Conservation (phyloP, 768 basidiomycete species). For the Suillus ampliporus region DNA sequence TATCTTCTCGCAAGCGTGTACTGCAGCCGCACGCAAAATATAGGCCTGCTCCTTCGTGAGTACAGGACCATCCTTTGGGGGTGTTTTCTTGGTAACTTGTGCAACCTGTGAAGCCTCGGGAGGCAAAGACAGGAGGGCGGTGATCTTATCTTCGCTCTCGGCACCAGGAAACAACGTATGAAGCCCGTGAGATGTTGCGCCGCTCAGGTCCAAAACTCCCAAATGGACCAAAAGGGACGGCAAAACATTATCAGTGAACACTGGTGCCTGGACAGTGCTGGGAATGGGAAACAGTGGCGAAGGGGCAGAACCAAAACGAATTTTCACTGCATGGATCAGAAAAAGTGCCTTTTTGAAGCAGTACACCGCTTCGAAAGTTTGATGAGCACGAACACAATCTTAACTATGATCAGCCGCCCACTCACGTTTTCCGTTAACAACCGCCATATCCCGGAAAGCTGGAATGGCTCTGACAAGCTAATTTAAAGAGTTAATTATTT, state of each 20-base stretch:
- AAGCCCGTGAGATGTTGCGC: slow-evolving; percentile 45
- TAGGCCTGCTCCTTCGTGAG: slow-evolving; percentile 69
- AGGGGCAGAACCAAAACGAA: slow-evolving; percentile 66
- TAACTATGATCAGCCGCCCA: slow-evolving; percentile 18
- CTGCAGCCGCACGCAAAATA: slow-evolving; percentile 76
- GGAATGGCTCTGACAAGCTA: slow-evolving; percentile 81
- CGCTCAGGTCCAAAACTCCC: slow-evolving; percentile 72
- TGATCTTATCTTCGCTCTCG: slow-evolving; percentile 43
- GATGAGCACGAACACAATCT: slow-evolving; percentile 7
- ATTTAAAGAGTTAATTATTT: slow-evolving; percentile 6
- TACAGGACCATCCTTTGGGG: slow-evolving; percentile 54
- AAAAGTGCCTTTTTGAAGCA: slow-evolving; percentile 92
- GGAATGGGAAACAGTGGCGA: slow-evolving; percentile 67
- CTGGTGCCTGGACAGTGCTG: slow-evolving; percentile 59
- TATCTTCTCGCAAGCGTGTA: slow-evolving; percentile 79
- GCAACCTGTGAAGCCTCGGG: slow-evolving; percentile 7
- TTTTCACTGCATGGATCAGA: slow-evolving; percentile 68
- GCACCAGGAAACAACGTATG: slow-evolving; percentile 55
- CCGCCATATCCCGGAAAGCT: slow-evolving; percentile 79
- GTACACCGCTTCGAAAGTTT: slow-evolving; percentile 63
- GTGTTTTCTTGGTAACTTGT: slow-evolving; percentile 18
- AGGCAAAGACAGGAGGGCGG: slow-evolving; percentile 45
- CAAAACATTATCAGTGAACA: slow-evolving; percentile 83
- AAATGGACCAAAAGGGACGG: slow-evolving; percentile 83
- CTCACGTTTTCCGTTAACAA: slow-evolving; percentile 67